Conservation (phyloP, 2,329 filamentous ascomycete genomes). For the Xylariaceae sp. region DNA sequence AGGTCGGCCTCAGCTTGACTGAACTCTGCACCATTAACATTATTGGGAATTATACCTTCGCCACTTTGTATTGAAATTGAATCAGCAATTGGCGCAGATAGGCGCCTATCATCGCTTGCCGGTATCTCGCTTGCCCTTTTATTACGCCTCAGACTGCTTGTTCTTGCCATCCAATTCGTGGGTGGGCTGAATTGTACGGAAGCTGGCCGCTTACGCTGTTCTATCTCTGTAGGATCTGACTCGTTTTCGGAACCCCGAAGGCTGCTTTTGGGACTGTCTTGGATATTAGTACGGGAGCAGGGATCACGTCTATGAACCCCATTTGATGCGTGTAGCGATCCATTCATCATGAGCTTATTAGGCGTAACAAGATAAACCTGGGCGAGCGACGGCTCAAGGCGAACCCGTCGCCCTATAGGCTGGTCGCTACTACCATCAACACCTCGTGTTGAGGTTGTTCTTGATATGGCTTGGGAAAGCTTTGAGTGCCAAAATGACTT, state of each 20-base stretch:
- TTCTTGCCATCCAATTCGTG: constrained; percentile 52
- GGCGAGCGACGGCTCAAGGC: constrained; percentile 33
- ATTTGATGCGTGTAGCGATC: constrained; percentile 1
- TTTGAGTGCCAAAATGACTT: constrained; percentile 55
- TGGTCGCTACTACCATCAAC: constrained; percentile 31
- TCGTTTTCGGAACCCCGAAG: constrained; percentile 27
- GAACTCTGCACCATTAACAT: constrained; percentile 26
- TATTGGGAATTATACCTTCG: constrained; percentile 28
- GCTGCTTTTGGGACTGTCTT: constrained; percentile 28
- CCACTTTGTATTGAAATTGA: constrained; percentile 22
- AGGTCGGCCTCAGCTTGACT: constrained; percentile 32
- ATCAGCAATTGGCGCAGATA: constrained; percentile 46
- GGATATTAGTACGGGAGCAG: constrained; percentile 12
- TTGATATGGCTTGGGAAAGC: constrained; percentile 26
- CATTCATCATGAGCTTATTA: constrained; percentile 24
- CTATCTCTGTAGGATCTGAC: constrained; percentile 35
- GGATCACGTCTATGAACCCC: constrained; percentile 1
- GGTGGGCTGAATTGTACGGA: constrained; percentile 59
- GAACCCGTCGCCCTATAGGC: constrained; percentile 30
- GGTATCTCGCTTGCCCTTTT: constrained; percentile 47
- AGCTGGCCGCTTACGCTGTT: constrained; percentile 48
- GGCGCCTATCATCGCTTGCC: constrained; percentile 46
- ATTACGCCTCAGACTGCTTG: constrained; percentile 52
- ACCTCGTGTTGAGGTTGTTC: constrained; percentile 24
- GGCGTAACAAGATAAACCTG: constrained; percentile 39